Evolutionary conservation across 2,329 filamentous ascomycete species (phyloP).

Genomic region (Fusarium coffeatum): DNA sequence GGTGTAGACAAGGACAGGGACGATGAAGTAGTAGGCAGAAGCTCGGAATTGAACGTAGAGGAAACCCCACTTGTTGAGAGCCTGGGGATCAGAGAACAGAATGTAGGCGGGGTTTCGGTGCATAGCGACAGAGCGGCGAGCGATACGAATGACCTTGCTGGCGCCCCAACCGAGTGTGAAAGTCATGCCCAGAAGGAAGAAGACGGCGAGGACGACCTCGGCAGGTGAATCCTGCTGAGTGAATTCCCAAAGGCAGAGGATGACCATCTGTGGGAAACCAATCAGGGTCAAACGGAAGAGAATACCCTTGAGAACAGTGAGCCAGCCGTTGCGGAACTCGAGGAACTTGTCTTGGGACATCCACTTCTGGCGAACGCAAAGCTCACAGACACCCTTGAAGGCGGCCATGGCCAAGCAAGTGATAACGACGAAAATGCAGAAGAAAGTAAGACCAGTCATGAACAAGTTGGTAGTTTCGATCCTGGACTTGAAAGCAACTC

Average conservation of each 20-base stretch:
- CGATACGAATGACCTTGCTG: slow-evolving; percentile 89
- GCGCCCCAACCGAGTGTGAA: slow-evolving; percentile 86
- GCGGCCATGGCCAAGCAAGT: slow-evolving; percentile 77
- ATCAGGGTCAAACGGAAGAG: slow-evolving; percentile 91
- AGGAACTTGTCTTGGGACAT: slow-evolving; percentile 88
- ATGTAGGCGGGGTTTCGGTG: slow-evolving; percentile 98
- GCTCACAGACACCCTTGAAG: slow-evolving; percentile 86
- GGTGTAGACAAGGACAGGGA: slow-evolving; percentile 81
- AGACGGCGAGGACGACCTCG: slow-evolving; percentile 85
- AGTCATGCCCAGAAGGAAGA: slow-evolving; percentile 86
- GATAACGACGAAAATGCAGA: slow-evolving; percentile 82
- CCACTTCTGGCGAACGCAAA: slow-evolving; percentile 77
- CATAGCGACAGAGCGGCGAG: slow-evolving; percentile 86
- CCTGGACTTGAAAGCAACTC: slow-evolving; percentile 84
- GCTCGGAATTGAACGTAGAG: slow-evolving; percentile 97
- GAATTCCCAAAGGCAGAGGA: slow-evolving; percentile 94
- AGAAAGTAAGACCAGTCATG: slow-evolving; percentile 90
- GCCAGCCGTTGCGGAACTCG: slow-evolving; percentile 95
- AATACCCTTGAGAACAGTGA: slow-evolving; percentile 91
- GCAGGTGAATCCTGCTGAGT: slow-evolving; percentile 86
- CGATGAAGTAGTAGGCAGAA: slow-evolving; percentile 94
- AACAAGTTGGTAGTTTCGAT: slow-evolving; percentile 95
- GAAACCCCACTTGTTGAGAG: slow-evolving; percentile 98
- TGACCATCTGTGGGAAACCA: slow-evolving; percentile 89
- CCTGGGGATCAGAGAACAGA: slow-evolving; percentile 92